Evolutionary conservation across 2,329 filamentous ascomycete species (phyloP), one percentile per base, ranked within the genome.

Genomic region (Lecanicillium sp.): DNA sequence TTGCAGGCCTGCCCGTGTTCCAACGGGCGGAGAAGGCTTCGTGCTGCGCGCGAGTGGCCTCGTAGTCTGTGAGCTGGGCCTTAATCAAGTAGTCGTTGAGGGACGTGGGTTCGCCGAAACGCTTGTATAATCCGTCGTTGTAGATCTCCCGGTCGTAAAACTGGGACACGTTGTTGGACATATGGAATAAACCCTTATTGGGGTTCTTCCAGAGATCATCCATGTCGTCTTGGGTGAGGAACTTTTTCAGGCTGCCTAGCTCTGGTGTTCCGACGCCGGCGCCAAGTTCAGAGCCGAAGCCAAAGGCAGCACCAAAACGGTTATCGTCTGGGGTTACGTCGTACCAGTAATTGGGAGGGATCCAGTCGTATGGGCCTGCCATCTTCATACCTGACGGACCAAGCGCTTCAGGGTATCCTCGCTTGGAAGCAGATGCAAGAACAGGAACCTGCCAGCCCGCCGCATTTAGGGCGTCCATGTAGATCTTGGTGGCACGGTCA

Each of bases 321-420:
- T 40, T 65, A 7, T 32, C 50, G 2, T 53, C 51, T 3, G 59
- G 56, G 14, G 63, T 55, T 5, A 50, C 54, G 33, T 71, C 67
- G 44, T 72, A 79, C 77, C 76, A 82, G 55, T 81, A 81, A 45
- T 72, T 77, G 0, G 77, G 77, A 0, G 78, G 73, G 0, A 79
- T 74, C 75, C 76, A 82, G 49, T 81, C 78, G 46, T 82, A 82
- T 0, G 78, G 78, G 0, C 78, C 78, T 0, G 72, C 67, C 77
- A 82, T 82, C 49, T 79, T 81, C 69, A 82, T 72, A 1, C 77
- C 77, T 0, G 71, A 70, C 0, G 72, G 70, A 0, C 72, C 74
- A 0, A 81, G 60, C 2, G 61, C 51, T 8, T 64, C 45, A 0
- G 77, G 70, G 39, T 62, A 75, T 2, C 76, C 74, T 9, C 68